A percentile compares a stretch with the other conserved stretches of the same genome.
Evolutionary conservation across 306 rosid genomes (phyloP).

Genomic region (Cicer yamashitae): DNA sequence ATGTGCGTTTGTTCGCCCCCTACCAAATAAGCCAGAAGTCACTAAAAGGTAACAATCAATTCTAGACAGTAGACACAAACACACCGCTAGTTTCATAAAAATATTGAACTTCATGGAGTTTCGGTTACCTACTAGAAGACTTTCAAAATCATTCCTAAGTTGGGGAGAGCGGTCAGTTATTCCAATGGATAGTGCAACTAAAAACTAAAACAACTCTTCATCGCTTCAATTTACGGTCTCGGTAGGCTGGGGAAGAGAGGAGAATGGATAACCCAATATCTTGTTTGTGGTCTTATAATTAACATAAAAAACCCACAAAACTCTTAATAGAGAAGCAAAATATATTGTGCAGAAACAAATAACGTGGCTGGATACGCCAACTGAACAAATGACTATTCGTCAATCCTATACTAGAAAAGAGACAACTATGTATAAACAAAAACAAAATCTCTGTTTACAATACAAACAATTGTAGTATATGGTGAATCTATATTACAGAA

Average conservation of each 20-base stretch:
- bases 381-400: conserved; percentile 22
- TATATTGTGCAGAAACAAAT: conserved; percentile 4
- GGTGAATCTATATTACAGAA: conserved; percentile 7
- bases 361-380: conserved; percentile 4
- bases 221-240: not conserved
- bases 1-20: no score
- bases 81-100: not conserved
- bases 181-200: not conserved
- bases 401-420: conserved; percentile 23
- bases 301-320: conserved; percentile 13
- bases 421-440: conserved; percentile 4
- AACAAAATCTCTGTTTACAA: conserved; percentile 3
- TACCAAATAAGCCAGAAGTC: not conserved
- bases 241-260: not conserved
- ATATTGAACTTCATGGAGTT: not conserved
- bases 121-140: not conserved
- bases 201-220: conserved; percentile 15
- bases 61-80: not conserved
- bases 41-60: not conserved
- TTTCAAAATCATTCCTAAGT: not conserved
- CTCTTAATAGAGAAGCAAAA: conserved; percentile 6
- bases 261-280: conserved; percentile 19
- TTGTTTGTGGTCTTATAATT: not conserved
- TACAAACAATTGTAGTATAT: conserved; percentile 15
- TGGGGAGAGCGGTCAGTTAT: not conserved